These are phyloP conservation scores for Agaricus subrufescens DNA, from an alignment of 768 basidiomycete genomes.

Conservation along the genomic window DNA sequence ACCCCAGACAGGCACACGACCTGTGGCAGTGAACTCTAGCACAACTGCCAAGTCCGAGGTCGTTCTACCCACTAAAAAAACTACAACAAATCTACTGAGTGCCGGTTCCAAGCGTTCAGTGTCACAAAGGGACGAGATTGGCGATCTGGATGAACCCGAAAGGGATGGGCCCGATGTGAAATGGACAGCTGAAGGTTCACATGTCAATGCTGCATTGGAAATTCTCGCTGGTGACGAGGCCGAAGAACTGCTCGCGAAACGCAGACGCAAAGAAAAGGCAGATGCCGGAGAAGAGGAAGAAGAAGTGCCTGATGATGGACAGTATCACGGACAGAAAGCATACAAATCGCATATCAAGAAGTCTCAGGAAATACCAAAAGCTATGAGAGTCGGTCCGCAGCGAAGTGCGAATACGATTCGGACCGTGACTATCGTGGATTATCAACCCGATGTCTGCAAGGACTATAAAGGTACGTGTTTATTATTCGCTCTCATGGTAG, in stretches of 20 bases:
- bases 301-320: conserved; percentile 72
- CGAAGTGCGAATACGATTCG: conserved; percentile 78
- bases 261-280: conserved; percentile 49
- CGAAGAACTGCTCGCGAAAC: conserved; percentile 70
- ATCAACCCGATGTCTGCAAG: conserved; percentile 99
- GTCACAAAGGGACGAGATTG: conserved; percentile 62
- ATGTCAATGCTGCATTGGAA: conserved; percentile 65
- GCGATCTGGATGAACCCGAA: conserved; percentile 44
- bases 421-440: conserved; percentile 93
- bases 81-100: conserved; percentile 61
- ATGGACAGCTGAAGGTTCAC: conserved; percentile 75
- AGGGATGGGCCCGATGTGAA: conserved; percentile 68
- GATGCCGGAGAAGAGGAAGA: conserved; percentile 49
- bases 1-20: conserved; percentile 21
- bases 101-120: conserved; percentile 44
- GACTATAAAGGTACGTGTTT: conserved; percentile 88
- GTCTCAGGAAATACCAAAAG: conserved; percentile 79
- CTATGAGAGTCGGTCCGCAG: conserved; percentile 83
- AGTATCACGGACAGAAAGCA: conserved; percentile 81
- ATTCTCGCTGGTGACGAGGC: conserved; percentile 82
- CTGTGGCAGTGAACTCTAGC: conserved; percentile 13
- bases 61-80: conserved; percentile 70
- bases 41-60: conserved; percentile 61
- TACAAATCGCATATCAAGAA: conserved; percentile 82
- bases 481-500: not conserved